These are phyloP conservation scores for Micractinium conductrix DNA, from an alignment of 139 green algal genomes.

Conservation along the genomic window DNA sequence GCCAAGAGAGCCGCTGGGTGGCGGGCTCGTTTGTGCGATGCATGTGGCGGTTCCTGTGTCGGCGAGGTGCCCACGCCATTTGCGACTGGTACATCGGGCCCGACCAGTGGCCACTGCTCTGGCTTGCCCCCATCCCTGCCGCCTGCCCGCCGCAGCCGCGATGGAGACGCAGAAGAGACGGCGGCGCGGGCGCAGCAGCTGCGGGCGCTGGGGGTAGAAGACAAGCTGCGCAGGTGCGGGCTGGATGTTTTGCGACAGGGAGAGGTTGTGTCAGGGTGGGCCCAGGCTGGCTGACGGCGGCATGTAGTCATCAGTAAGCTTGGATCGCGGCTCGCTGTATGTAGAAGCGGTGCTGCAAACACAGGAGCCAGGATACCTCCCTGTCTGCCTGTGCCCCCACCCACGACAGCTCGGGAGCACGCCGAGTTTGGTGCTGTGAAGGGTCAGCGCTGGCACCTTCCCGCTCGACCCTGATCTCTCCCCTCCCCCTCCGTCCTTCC, in stretches of 20 bases:
- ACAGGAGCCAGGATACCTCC: too few species aligned
- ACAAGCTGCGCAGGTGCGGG: background rate
- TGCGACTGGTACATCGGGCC: background rate
- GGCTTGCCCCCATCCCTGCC: background rate
- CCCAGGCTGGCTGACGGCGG: too few species aligned
- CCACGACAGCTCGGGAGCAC: background rate
- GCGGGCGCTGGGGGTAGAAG: conserved; percentile 17
- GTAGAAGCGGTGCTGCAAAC: too few species aligned
- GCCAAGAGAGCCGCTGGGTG: too few species aligned
- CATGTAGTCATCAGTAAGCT: too few species aligned
- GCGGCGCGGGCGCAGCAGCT: conserved; percentile 7
- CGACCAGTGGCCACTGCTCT: background rate
- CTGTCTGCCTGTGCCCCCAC: too few species aligned
- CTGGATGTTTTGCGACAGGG: background rate
- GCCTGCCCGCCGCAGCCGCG: background rate
- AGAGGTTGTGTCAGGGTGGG: too few species aligned
- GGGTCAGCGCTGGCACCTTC: background rate
- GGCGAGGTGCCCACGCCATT: too few species aligned
- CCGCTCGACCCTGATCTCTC: background rate
- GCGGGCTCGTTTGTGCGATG: background rate
- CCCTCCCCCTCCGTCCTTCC: background rate
- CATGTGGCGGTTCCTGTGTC: too few species aligned
- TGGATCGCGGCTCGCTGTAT: too few species aligned
- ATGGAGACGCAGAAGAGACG: background rate
- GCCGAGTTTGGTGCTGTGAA: background rate